These are phyloP conservation scores for Phaeoacremonium minimum DNA, from an alignment of 2,329 filamentous ascomycete genomes.

Conservation along the genomic window DNA sequence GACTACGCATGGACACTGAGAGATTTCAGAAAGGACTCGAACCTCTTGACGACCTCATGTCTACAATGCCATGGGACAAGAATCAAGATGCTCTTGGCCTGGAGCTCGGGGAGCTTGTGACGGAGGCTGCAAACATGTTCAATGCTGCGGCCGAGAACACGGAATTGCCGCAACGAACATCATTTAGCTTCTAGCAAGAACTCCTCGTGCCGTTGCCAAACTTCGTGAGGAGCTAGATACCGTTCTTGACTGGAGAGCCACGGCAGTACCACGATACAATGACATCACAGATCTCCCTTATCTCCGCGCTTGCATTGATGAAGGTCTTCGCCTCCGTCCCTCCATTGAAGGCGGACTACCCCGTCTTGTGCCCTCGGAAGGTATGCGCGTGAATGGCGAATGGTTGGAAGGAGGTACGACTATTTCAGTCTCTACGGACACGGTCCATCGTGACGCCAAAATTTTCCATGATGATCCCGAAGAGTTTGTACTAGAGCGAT, in stretches of 20 bases:
- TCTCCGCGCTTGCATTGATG: slow-evolving; percentile 6
- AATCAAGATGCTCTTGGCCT: background rate
- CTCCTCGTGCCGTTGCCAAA: background rate
- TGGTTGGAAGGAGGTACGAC: background rate
- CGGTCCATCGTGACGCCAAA: background rate
- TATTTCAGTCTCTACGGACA: background rate
- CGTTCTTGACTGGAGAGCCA: background rate
- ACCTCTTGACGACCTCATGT: background rate
- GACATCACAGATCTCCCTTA: slow-evolving; percentile 18
- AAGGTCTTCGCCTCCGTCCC: slow-evolving; percentile 5
- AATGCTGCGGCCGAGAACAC: background rate
- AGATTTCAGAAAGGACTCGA: background rate
- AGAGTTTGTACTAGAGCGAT: background rate
- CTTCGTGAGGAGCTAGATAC: background rate
- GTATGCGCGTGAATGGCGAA: background rate
- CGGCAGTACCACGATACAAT: slow-evolving; percentile 10
- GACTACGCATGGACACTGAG: background rate
- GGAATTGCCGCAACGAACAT: background rate
- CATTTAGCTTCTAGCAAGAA: background rate
- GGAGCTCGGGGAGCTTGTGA: background rate
- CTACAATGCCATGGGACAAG: background rate
- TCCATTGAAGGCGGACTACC: background rate
- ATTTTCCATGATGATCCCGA: background rate
- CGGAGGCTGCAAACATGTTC: background rate
- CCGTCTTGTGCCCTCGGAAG: background rate